A percentile compares a stretch with the other conserved stretches of the same genome.
phyloP scores from a whole-genome alignment of 75 land plant species.

The Pinus tabuliformis region DNA sequence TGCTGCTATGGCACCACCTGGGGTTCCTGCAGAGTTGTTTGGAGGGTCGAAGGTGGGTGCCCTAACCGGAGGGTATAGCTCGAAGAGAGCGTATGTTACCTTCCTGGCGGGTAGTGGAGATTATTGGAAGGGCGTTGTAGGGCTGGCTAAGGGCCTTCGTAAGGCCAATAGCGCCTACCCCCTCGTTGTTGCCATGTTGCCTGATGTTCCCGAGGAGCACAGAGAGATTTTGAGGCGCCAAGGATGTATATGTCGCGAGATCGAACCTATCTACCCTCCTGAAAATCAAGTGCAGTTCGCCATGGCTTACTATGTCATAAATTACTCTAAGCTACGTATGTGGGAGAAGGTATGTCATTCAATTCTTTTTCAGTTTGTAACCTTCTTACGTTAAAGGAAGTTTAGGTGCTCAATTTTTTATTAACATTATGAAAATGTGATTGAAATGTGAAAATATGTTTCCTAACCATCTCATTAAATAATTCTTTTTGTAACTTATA shows the following conservation, averaged over 20 bases:
- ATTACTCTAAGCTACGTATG: constrained; percentile 57
- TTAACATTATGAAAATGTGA: no score
- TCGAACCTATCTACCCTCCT: constrained; percentile 44
- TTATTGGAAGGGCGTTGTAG: constrained; percentile 47
- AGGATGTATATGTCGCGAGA: constrained; percentile 43
- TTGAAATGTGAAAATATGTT: no score
- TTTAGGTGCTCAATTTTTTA: no score
- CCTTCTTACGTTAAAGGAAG: neutral
- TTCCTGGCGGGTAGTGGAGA: constrained; percentile 55
- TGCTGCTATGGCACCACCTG: constrained; percentile 7
- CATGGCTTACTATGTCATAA: constrained; percentile 56
- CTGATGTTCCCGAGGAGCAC: constrained; percentile 55
- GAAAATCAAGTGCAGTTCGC: constrained; percentile 39
- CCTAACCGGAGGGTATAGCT: constrained; percentile 8
- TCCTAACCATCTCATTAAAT: no score
- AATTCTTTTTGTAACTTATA: no score
- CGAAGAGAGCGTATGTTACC: constrained; percentile 40
- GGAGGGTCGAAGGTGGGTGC: constrained; percentile 4
- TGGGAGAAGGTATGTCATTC: constrained; percentile 29
- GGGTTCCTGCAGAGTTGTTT: neutral
- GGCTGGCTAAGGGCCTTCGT: constrained; percentile 48
- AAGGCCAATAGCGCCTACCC: constrained; percentile 28
- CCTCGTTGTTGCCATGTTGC: constrained; percentile 41
- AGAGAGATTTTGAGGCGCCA: constrained; percentile 25
- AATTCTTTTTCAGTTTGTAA: neutral